Percentiles rank a stretch among this genome's conserved stretches.
These are phyloP conservation scores for Mycosphaerella sp. DNA, from an alignment of 2,329 filamentous ascomycete species.

Conservation along the genomic window DNA sequence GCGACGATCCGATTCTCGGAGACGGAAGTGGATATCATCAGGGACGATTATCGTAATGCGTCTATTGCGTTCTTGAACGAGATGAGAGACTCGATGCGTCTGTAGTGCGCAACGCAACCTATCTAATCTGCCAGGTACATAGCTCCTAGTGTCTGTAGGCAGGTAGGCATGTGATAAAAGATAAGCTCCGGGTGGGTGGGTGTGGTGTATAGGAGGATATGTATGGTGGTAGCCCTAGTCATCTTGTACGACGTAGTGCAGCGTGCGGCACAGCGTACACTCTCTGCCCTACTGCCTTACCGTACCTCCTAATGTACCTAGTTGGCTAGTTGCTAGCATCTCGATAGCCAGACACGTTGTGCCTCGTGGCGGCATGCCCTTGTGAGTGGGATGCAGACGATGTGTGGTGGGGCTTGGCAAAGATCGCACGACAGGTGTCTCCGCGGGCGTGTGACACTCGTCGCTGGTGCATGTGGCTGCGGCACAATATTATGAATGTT, in stretches of 20 bases:
- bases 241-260: neutral
- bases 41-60: constrained; percentile 11
- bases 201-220: neutral
- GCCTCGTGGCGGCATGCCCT: neutral
- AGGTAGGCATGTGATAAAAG: neutral
- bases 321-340: neutral
- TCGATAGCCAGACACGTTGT: neutral
- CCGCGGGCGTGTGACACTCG: too few species aligned
- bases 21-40: constrained; percentile 13
- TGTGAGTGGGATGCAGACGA: too few species aligned
- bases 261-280: too few species aligned
- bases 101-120: neutral
- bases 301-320: too few species aligned
- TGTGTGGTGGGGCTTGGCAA: too few species aligned
- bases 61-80: constrained; percentile 10
- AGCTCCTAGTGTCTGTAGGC: too few species aligned
- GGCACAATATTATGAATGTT: too few species aligned
- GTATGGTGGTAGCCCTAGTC: neutral
- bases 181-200: neutral
- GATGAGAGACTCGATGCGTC: constrained; percentile 6
- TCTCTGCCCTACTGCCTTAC: too few species aligned
- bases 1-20: constrained; percentile 12
- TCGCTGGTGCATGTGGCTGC: too few species aligned
- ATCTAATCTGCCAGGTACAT: too few species aligned
- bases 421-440: too few species aligned